phyloP scores from a whole-genome alignment of 2,329 filamentous ascomycete genomes.

The Microcyclospora pomicola region DNA sequence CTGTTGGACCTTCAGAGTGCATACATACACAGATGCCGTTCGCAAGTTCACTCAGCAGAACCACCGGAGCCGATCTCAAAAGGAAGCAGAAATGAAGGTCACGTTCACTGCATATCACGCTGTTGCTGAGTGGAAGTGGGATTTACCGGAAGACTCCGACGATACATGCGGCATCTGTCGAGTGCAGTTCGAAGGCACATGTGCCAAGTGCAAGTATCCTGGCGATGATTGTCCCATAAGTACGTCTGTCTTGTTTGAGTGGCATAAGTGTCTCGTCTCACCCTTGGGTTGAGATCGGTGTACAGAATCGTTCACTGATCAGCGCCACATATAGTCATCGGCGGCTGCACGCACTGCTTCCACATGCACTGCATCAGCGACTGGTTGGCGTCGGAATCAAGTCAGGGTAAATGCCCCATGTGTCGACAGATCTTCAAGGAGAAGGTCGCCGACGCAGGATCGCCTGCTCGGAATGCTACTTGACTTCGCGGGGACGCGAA shows the following conservation, averaged over 20 bases:
- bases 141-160: conserved; percentile 68
- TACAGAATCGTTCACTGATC: too few relatives aligned
- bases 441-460: conserved; percentile 15
- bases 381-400: conserved; percentile 91
- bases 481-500: too few relatives aligned
- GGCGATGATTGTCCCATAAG: conserved; percentile 88
- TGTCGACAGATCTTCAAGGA: conserved; percentile 59
- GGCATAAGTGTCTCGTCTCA: too few relatives aligned
- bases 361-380: conserved; percentile 96
- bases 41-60: too few relatives aligned
- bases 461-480: neutral
- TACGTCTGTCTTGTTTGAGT: conserved; percentile 35
- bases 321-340: conserved; percentile 51
- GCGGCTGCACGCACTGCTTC: conserved; percentile 94
- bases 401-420: conserved; percentile 93
- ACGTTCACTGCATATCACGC: conserved; percentile 87
- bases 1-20: too few relatives aligned
- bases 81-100: conserved; percentile 61
- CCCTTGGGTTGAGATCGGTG: conserved; percentile 1
- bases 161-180: conserved; percentile 98
- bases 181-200: conserved; percentile 93
- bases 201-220: conserved; percentile 93
- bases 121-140: conserved; percentile 94
- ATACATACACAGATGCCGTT: too few relatives aligned
- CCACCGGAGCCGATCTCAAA: too few relatives aligned